Conservation (phyloP, 192 early-diverging fungal genomes). For the Phlyctochytrium arcticum region DNA sequence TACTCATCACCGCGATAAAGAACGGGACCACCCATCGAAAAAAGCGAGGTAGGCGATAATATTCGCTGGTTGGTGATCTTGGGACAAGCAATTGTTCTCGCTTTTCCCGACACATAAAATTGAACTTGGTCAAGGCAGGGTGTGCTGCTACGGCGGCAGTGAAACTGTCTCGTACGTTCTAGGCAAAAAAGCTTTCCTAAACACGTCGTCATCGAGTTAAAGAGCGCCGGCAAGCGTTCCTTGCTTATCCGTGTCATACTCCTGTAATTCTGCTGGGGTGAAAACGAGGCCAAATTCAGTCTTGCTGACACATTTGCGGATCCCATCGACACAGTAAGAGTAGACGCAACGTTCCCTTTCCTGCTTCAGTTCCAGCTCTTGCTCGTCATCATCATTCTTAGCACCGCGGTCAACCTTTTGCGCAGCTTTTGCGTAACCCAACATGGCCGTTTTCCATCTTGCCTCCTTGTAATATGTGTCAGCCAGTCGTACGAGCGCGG, state of each 20-base stretch:
- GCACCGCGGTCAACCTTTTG: too few relatives aligned
- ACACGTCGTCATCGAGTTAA: too few relatives aligned
- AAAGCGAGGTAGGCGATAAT: slow-evolving; percentile 32
- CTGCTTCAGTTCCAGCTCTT: background rate
- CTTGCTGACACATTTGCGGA: background rate
- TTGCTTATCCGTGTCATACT: too few relatives aligned
- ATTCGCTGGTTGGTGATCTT: background rate
- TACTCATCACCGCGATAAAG: slow-evolving; percentile 38
- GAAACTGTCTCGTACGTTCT: too few relatives aligned
- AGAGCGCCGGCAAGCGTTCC: too few relatives aligned
- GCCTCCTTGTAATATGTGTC: background rate
- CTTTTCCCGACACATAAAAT: too few relatives aligned
- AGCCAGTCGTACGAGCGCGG: background rate
- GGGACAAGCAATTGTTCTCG: background rate
- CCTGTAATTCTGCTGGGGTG: background rate
- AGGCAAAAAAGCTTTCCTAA: too few relatives aligned
- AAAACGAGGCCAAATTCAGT: background rate
- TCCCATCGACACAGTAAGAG: background rate
- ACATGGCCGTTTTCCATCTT: background rate
- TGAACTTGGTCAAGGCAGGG: too few relatives aligned
- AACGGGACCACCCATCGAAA: slow-evolving; percentile 44
- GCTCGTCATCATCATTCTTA: too few relatives aligned
- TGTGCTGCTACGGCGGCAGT: too few relatives aligned
- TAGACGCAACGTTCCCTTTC: too few relatives aligned
- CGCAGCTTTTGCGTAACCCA: background rate